Base-by-base conservation (phyloP, 495 filamentous ascomycete genomes). In the Achaetomiella virescens region DNA sequence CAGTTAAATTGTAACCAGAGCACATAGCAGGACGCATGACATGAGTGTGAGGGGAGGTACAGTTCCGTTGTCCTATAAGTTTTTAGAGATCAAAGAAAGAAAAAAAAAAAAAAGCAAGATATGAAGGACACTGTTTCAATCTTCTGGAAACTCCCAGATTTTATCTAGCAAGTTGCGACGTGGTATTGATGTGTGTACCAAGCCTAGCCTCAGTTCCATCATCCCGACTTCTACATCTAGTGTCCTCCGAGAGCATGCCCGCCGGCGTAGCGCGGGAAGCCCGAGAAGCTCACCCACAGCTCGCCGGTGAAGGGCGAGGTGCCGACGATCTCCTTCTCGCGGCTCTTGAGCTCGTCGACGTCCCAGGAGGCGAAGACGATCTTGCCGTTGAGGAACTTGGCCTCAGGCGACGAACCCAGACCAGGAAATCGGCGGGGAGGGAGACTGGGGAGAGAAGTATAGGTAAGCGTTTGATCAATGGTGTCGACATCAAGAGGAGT, bases 321-420 rank as follows among this genome's bases (percentile, higher is more conserved):
- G 22, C 46, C 46, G 29, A 48, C 27, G 33, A 48, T 48, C 46
- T 48, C 46, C 22, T 31, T 48, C 24, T 31, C 46, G 2, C 46
- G 22, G 24, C 29, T 35, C 49, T 59, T 59, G 52, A 81, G 47
- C 66, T 81, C 77, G 6, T 76, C 68, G 1, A 82, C 72, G 57
- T 83, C 80, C 78, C 78, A 83, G 20, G 63, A 60, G 4, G 69
- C 68, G 65, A 70, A 80, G 3, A 76, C 67, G 36, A 77, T 70
- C 46, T 71, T 73, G 8, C 78, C 78, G 35, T 73, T 71, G 21
- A 81, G 58, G 55, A 79, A 80, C 14, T 55, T 61, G 25, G 75
- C 75, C 46, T 82, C 75, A 3, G 66, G 56, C 12, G 65, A 66
- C 2, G 68, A 2, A 70, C 61, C 80, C 80, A 82, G 25, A 82